Conservation (phyloP, 2,329 filamentous ascomycete genomes). For the Fusarium pseudocircinatum region DNA sequence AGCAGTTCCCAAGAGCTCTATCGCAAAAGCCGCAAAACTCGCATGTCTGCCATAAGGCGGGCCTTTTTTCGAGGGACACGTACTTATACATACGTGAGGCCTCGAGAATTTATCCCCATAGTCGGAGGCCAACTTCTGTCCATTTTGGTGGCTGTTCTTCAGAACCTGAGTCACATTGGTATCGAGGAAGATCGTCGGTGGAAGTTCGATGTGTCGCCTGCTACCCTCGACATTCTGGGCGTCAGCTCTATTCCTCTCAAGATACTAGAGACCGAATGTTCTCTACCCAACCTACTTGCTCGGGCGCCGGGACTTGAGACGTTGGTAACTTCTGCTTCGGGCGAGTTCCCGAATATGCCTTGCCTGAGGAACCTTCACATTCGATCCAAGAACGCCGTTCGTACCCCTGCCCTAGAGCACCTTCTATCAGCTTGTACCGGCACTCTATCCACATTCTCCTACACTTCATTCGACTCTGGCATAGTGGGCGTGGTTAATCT, state of each 20-base stretch:
- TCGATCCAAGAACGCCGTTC: neutral
- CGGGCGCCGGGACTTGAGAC: neutral
- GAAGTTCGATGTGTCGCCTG: neutral
- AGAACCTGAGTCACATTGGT: neutral
- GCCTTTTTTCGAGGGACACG: neutral
- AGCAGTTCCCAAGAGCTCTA: neutral
- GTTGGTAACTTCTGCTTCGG: neutral
- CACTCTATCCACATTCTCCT: neutral
- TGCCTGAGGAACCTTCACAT: neutral
- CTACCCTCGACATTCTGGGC: neutral
- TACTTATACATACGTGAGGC: accelerated
- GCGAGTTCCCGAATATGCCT: neutral
- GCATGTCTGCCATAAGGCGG: neutral
- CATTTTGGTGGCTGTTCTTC: neutral
- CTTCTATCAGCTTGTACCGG: neutral
- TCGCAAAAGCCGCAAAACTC: accelerated
- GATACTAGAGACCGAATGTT: neutral
- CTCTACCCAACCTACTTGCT: neutral
- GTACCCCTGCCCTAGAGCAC: accelerated
- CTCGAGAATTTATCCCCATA: neutral
- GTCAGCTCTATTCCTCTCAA: neutral
- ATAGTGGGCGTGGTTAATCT: accelerated
- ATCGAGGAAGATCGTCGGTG: neutral
- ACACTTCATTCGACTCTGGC: neutral
- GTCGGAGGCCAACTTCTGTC: neutral